Evolutionary conservation across 495 filamentous ascomycete species (phyloP).

Genomic region (Aspergillus carlsbadensis): DNA sequence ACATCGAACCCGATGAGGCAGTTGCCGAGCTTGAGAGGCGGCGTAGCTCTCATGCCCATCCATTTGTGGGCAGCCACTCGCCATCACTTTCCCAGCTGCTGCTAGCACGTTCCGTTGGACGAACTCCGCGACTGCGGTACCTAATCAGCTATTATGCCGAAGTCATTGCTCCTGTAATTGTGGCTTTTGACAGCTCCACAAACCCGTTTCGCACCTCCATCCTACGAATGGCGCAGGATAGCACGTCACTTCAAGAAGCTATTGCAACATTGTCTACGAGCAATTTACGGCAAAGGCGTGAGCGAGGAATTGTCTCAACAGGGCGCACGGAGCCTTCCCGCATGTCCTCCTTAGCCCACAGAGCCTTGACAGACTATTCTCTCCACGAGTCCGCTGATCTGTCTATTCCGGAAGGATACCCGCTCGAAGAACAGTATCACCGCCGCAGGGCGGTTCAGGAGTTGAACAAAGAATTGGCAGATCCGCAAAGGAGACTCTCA

Average conservation of each 20-base stretch:
- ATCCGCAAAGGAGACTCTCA: slow-evolving; percentile 68
- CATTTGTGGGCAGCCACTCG: slow-evolving; percentile 28
- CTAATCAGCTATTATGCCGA: slow-evolving; percentile 71
- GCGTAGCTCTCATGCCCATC: background rate
- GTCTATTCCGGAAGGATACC: slow-evolving; percentile 33
- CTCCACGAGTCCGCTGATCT: slow-evolving; percentile 38
- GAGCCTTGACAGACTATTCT: slow-evolving; percentile 40
- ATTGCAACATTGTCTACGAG: slow-evolving; percentile 87
- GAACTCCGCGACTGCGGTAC: slow-evolving; percentile 56
- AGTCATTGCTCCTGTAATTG: slow-evolving; percentile 85
- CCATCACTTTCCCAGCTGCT: slow-evolving; percentile 46
- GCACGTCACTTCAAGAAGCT: slow-evolving; percentile 83
- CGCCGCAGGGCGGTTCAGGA: slow-evolving; percentile 77
- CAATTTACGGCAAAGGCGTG: slow-evolving; percentile 62
- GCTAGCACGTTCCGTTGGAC: slow-evolving; percentile 46
- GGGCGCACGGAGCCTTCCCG: slow-evolving; percentile 45
- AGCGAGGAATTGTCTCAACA: slow-evolving; percentile 41
- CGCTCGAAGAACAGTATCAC: slow-evolving; percentile 77
- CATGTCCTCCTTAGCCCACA: slow-evolving; percentile 51
- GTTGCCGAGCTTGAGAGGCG: background rate
- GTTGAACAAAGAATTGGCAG: slow-evolving; percentile 78
- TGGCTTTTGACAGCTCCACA: slow-evolving; percentile 81
- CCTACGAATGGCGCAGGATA: slow-evolving; percentile 72
- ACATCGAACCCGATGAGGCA: background rate
- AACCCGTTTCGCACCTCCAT: slow-evolving; percentile 88